Base-by-base conservation (phyloP, 768 basidiomycete species). In the Krasilnikovozyma curviuscula region DNA sequence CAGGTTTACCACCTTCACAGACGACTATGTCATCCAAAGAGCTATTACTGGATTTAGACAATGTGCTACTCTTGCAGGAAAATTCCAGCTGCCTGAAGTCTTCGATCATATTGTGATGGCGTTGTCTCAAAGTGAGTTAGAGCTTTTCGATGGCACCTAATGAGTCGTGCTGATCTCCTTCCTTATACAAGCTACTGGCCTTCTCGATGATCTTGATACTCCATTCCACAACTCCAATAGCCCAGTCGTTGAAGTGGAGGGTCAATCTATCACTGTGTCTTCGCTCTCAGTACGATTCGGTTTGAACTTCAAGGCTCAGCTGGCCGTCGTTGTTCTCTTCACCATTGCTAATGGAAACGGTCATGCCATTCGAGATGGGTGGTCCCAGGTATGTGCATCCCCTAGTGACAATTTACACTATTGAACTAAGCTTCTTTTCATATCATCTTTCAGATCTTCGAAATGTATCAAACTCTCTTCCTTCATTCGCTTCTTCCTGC, bases 401-500 rank as follows among this genome's bases (percentile, higher is more conserved):
- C 27, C 18, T 38, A n/a, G 84, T 69, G 83, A 84, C 54, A 55
- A 69, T 52, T 42, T 28, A 19, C 18, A 3, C 5, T 3, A 53
- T 21, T 7, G 21, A 38, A 51, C 29, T 40, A 14, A 40, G 25
- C 27, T 28, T 48, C 19, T 23, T 34, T 1, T 37, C 13, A 1
- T 7, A 7, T 39, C 48, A 18, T 32, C 14, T 34, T 16, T 18
- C 60, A 93, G 82, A 85, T 98, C 46, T 95, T 98, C 57, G 91
- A 97, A 64, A 95, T 97, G 79, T 89, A 91, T 66, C 81, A 89
- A 59, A 93, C 88, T 29, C 69, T 98, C 21, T 98, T 97, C 67
- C 65, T 95, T 39, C 83, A 97, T 61, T 89, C 89, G 16, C 70
- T 97, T 23, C 69, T 98, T 16, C 93, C 93, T 0, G 76, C 71